Evolutionary conservation across 768 basidiomycete species (phyloP), one percentile per base, ranked within the genome.

Genomic region (Asterophora lycoperdoides): DNA sequence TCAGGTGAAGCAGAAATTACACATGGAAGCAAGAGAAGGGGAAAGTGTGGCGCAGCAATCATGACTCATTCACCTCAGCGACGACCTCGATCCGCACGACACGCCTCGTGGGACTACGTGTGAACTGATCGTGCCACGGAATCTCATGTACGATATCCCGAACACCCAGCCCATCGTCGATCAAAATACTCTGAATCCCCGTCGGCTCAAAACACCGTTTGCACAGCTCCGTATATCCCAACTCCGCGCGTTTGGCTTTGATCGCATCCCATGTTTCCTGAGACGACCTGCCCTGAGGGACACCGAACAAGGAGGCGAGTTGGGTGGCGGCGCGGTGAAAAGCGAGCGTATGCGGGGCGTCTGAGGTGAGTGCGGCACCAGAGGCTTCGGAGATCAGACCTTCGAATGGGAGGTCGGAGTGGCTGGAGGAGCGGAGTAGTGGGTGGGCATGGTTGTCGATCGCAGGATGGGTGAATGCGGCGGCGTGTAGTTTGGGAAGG

Each of bases 381-480:
- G 65, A 60, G 17, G 86, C 83, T 61, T 89, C 86, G 2, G 84
- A 83, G 37, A 84, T 67, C 41, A 86, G 58, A 0, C 80, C 80
- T 49, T 89, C 83, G 52, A 89, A 77, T 0, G 81, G 74, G 14
- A 86, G 56, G 3, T 54, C 57, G 41, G 67, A 51, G 26, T 81
- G 75, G 45, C 77, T 58, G 15, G 66, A 65, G 5, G 66, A 69
- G 18, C 69, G 67, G 40, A 90, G 70, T 15, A 91, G 68, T 1
- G 86, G 83, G 58, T 90, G 89, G 0, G 86, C 84, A 59, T 90
- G 89, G 61, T 89, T 89, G 67, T 90, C 87, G 60, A 87, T 85
- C 0, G 78, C 79, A 15, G 83, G 84, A 35, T 67, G 68, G 0
- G 56, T 57, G 37, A 69, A 64, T 8, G 67, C 65, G 32, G 51